Conservation (phyloP, 2,329 filamentous ascomycete genomes). For the Claviceps spartinae region DNA sequence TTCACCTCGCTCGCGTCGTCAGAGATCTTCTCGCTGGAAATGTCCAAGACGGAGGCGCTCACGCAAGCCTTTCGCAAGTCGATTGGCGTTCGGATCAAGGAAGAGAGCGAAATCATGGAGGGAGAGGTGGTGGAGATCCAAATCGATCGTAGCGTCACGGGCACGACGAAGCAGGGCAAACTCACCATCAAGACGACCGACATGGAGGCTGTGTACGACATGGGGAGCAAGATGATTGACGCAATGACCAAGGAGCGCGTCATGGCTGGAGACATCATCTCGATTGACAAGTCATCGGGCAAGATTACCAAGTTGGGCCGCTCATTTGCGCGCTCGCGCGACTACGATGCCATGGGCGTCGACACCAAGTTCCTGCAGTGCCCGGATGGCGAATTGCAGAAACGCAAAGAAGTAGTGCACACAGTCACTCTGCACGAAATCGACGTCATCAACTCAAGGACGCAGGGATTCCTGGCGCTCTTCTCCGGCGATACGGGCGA, state of each 20-base stretch:
- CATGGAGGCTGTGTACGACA: constrained; percentile 99
- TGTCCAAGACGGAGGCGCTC: constrained; percentile 97
- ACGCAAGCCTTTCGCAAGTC: constrained; percentile 98
- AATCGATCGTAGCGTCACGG: constrained; percentile 92
- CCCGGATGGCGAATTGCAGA: constrained; percentile 92
- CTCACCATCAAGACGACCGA: constrained; percentile 98
- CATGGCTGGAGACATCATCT: constrained; percentile 96
- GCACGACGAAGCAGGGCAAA: constrained; percentile 95
- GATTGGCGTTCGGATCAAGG: constrained; percentile 94
- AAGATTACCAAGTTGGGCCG: constrained; percentile 96
- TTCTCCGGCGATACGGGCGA: constrained; percentile 98
- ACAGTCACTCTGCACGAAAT: constrained; percentile 97
- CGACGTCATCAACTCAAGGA: constrained; percentile 96
- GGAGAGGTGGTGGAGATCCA: constrained; percentile 98
- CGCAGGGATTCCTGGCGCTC: constrained; percentile 93
- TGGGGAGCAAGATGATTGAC: constrained; percentile 99
- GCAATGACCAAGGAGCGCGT: constrained; percentile 99
- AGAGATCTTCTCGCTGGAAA: constrained; percentile 96
- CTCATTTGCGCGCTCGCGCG: constrained; percentile 84
- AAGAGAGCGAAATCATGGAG: constrained; percentile 98
- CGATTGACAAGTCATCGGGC: constrained; percentile 94
- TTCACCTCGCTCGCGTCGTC: constrained; percentile 93
- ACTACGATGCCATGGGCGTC: constrained; percentile 98
- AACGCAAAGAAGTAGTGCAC: constrained; percentile 92
- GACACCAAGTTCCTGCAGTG: constrained; percentile 98